Evolutionary conservation across 2,329 filamentous ascomycete species (phyloP).

Genomic region (Coleophoma cylindrospora): DNA sequence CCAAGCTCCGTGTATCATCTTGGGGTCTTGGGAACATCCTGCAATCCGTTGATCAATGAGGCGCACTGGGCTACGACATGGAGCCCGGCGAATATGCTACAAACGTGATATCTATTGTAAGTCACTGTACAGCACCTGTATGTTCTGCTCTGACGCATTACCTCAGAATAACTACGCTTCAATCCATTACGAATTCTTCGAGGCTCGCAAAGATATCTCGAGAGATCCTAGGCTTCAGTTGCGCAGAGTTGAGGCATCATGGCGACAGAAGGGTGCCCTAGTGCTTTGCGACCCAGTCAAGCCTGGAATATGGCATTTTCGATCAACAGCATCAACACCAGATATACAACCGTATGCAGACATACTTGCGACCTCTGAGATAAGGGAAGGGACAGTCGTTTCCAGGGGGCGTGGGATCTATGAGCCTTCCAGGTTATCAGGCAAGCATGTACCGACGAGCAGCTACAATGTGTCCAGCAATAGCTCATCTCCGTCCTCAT

Average conservation of each 20-base stretch:
- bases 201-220: constrained; percentile 12
- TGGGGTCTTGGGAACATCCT: constrained; percentile 4
- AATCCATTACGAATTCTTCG: constrained; percentile 27
- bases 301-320: constrained; percentile 26
- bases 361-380: too few species aligned
- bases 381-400: too few species aligned
- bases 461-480: constrained; percentile 16
- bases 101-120: constrained; percentile 28
- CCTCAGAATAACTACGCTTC: constrained; percentile 24
- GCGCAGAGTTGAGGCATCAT: constrained; percentile 21
- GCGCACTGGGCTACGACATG: constrained; percentile 20
- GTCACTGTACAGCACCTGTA: constrained; percentile 4
- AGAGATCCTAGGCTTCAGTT: constrained; percentile 16
- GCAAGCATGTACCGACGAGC: constrained; percentile 12
- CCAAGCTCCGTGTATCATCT: not conserved
- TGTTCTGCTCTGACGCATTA: constrained; percentile 1
- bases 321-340: constrained; percentile 1
- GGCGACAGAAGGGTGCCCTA: constrained; percentile 22
- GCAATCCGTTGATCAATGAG: constrained; percentile 9
- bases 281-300: constrained; percentile 20
- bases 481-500: constrained; percentile 23
- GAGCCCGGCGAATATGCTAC: constrained; percentile 28
- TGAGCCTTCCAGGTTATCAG: constrained; percentile 21
- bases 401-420: constrained; percentile 20
- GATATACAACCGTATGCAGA: not conserved